Evolutionary conservation across 2,329 filamentous ascomycete genomes (phyloP).

Genomic region (Ophiocordyceps camponoti-leonardi): DNA sequence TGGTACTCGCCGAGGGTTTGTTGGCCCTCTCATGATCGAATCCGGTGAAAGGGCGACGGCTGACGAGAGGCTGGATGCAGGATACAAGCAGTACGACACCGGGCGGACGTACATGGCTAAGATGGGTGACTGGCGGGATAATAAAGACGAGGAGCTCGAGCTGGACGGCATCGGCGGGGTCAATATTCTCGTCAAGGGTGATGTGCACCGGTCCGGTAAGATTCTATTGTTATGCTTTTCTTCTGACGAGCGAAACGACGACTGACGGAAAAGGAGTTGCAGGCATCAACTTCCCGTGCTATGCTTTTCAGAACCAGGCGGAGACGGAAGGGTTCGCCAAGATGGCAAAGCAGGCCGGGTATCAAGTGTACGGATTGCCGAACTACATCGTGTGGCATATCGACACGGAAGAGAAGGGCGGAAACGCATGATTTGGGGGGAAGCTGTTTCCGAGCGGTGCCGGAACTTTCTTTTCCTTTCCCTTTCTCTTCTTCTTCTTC

Average conservation of each 20-base stretch:
- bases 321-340: slow-evolving; percentile 98
- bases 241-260: not conserved
- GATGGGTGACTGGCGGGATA: slow-evolving; percentile 82
- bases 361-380: slow-evolving; percentile 77
- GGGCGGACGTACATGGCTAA: slow-evolving; percentile 76
- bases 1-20: slow-evolving; percentile 77
- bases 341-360: slow-evolving; percentile 94
- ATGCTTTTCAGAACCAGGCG: slow-evolving; percentile 95
- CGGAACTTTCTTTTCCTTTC: too few relatives aligned
- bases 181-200: slow-evolving; percentile 93
- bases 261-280: not conserved
- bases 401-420: slow-evolving; percentile 86
- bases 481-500: too few relatives aligned
- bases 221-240: too few relatives aligned
- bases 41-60: not conserved
- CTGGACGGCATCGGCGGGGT: slow-evolving; percentile 95
- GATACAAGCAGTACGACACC: slow-evolving; percentile 87
- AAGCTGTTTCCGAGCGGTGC: not conserved
- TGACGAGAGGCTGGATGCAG: slow-evolving; percentile 22
- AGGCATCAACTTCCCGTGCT: slow-evolving; percentile 96
- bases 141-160: slow-evolving; percentile 83
- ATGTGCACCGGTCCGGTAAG: slow-evolving; percentile 83
- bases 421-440: slow-evolving; percentile 38
- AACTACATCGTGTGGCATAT: slow-evolving; percentile 99
- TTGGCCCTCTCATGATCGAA: not conserved